Base-by-base conservation (phyloP, 129 eudicot species). In the Lonicera japonica region DNA sequence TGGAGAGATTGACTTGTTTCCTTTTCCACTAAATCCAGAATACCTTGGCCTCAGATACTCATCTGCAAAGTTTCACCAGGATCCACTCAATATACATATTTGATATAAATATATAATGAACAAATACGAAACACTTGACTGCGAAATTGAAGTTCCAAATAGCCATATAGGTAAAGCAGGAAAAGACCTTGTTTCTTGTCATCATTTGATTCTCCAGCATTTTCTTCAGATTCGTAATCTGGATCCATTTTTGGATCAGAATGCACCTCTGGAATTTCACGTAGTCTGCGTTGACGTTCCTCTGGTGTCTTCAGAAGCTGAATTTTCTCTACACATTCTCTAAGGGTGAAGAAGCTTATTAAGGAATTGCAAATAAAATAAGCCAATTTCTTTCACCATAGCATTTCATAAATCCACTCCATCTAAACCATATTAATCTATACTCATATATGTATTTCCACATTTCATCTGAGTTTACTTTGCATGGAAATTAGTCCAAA, bases 211-310 rank as follows among this genome's bases (percentile, higher is more conserved):
- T 61, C 73, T 75, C 73, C 83, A 15, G 74, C 69, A 69, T 94
- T 95, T 69, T 80, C 96, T 56, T 75, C 85, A 73, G 92, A 88
- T 68, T 81, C 95, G 73, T 78, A 85, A 48, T 73, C 69, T 3
- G 99, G 96, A 69, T 81, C 82, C 99, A 88, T 88, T 51, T 82
- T 85, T 60, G 99, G 96, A 79, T 88, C 99, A 47, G 88, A 68
- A 70, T 94, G 95, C 20, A 94, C 80, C 52, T 76, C 94, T 16
- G 96, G 99, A 66, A 94, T 69, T 73, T 88, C 85, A 48, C 57
- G 65, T 47, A 85, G 81, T 67, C 92, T 79, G 29, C 95, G 96
- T 55, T 78, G 87, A 63, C 91, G 95, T 63, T 94, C 99, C 71
- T 92, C 99, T 10, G 96, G 95, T 41, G 87, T 78, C 66, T 94